phyloP scores from a whole-genome alignment of 495 filamentous ascomycete species.

The Tuber melanosporum region DNA sequence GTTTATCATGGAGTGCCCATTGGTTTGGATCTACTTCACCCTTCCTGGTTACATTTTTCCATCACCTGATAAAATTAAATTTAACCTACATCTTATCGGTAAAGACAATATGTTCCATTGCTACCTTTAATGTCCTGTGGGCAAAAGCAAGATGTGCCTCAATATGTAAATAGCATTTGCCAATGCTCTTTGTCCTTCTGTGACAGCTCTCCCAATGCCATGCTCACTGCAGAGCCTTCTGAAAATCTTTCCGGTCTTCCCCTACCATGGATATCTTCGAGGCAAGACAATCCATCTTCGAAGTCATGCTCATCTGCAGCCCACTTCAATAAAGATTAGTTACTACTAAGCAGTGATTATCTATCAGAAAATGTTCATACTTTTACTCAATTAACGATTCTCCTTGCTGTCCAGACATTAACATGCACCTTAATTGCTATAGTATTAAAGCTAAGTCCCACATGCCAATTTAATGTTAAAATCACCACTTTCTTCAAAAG shows the following conservation, averaged over 20 bases:
- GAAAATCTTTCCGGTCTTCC: neutral
- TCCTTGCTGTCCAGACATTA: too few relatives aligned
- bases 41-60: neutral
- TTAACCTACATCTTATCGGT: neutral
- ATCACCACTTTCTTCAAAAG: too few relatives aligned
- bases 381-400: too few relatives aligned
- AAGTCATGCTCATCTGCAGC: too few relatives aligned
- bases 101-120: neutral
- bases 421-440: too few relatives aligned
- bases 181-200: neutral
- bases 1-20: neutral
- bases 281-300: neutral
- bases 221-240: neutral
- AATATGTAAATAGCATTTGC: constrained; percentile 1
- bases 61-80: neutral
- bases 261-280: neutral
- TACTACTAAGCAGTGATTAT: too few relatives aligned
- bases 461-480: too few relatives aligned
- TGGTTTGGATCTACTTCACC: neutral
- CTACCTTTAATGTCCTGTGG: neutral
- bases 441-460: too few relatives aligned
- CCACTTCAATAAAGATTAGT: too few relatives aligned
- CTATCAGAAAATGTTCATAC: too few relatives aligned
- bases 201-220: neutral
- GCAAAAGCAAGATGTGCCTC: too few relatives aligned